A percentile compares a stretch with the other conserved stretches of the same genome.
These are phyloP conservation scores for Cryphonectria naterciae DNA, from an alignment of 2,329 filamentous ascomycete species.

Conservation along the genomic window DNA sequence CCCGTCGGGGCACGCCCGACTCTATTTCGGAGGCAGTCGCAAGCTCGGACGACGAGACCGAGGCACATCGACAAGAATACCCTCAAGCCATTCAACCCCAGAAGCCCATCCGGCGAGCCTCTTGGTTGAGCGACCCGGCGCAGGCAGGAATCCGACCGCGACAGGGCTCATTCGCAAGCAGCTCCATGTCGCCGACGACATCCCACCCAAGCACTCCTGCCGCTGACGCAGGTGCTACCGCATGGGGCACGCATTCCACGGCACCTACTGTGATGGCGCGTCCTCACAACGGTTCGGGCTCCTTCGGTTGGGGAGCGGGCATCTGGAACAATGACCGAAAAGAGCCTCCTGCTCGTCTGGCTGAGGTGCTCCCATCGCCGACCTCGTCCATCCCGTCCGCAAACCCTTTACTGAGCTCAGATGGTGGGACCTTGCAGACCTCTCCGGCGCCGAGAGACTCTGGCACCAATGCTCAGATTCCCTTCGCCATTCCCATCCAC, in stretches of 20 bases:
- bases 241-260: slow-evolving; percentile 59
- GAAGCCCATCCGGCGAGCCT: slow-evolving; percentile 73
- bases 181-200: slow-evolving; percentile 75
- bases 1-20: slow-evolving; percentile 85
- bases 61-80: slow-evolving; percentile 63
- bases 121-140: slow-evolving; percentile 84
- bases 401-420: slow-evolving; percentile 54
- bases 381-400: slow-evolving; percentile 61
- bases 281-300: slow-evolving; percentile 47
- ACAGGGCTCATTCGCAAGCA: slow-evolving; percentile 77
- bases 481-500: slow-evolving; percentile 85
- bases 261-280: slow-evolving; percentile 54
- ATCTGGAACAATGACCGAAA: slow-evolving; percentile 84
- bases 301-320: slow-evolving; percentile 76
- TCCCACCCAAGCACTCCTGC: slow-evolving; percentile 83
- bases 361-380: slow-evolving; percentile 76
- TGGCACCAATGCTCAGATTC: slow-evolving; percentile 68
- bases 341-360: slow-evolving; percentile 73
- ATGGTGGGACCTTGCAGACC: slow-evolving; percentile 51
- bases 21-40: slow-evolving; percentile 77
- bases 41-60: slow-evolving; percentile 90
- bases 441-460: slow-evolving; percentile 57
- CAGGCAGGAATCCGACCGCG: slow-evolving; percentile 66
- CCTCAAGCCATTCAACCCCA: slow-evolving; percentile 54
- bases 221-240: slow-evolving; percentile 59